Evolutionary conservation across 1,284 basidiomycete genomes (phyloP).

Genomic region (Neolentinus lepideus): DNA sequence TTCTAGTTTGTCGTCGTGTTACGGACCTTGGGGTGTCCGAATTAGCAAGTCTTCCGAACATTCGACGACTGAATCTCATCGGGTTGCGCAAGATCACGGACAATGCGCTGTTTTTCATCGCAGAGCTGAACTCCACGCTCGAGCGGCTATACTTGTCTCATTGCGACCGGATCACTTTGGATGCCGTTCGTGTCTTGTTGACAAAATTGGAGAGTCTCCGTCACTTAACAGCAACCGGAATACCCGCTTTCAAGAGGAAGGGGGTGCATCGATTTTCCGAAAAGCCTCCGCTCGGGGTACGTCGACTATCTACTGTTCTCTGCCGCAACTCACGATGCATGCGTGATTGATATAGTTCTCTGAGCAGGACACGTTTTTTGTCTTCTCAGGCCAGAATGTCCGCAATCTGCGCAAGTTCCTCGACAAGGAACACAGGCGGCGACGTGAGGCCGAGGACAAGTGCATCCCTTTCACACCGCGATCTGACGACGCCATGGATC

Average conservation of each 20-base stretch:
- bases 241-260: conserved; percentile 66
- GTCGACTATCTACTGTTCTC: conserved; percentile 1
- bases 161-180: conserved; percentile 77
- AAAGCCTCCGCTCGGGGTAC: conserved; percentile 60
- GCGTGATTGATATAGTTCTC: conserved; percentile 17
- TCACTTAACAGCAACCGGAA: conserved; percentile 79
- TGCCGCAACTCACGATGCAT: not conserved
- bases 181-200: conserved; percentile 72
- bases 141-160: conserved; percentile 87
- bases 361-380: conserved; percentile 74
- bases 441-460: conserved; percentile 44
- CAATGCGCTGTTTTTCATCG: conserved; percentile 56
- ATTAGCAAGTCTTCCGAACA: conserved; percentile 64
- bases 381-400: conserved; percentile 75
- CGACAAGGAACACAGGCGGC: conserved; percentile 55
- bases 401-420: conserved; percentile 54
- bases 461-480: conserved; percentile 52
- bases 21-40: conserved; percentile 86
- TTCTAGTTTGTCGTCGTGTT: conserved; percentile 67
- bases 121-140: conserved; percentile 60
- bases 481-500: conserved; percentile 52
- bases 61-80: conserved; percentile 79
- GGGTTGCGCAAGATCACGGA: conserved; percentile 64
- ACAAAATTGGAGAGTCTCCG: conserved; percentile 58
- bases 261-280: conserved; percentile 83